Evolutionary conservation across 352 stramenopile genomes (phyloP).

Genomic region (Globisporangium paroecandrum): DNA sequence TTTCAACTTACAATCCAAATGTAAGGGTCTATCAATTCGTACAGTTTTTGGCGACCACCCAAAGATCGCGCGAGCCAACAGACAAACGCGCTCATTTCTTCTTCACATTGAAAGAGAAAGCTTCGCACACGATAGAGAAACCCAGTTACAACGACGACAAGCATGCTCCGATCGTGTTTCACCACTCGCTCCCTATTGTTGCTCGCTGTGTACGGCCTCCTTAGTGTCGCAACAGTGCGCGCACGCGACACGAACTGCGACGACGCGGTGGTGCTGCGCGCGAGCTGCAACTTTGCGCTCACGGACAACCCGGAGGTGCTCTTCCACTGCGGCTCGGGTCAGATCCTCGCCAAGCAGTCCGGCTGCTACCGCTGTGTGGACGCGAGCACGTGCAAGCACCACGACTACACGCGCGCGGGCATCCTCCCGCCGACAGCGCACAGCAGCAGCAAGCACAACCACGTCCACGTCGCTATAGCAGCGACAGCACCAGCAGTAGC

Average conservation of each 20-base stretch:
- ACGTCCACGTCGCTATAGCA: background rate
- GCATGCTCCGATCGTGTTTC: background rate
- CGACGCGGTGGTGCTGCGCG: conserved; percentile 18
- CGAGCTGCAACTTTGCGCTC: conserved; percentile 10
- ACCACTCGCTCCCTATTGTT: background rate
- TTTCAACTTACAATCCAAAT: background rate
- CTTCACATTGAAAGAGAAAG: background rate
- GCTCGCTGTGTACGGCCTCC: too few relatives aligned
- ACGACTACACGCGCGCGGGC: conserved; percentile 3
- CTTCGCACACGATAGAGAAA: background rate
- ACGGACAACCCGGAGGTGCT: conserved; percentile 16
- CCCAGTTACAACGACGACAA: background rate
- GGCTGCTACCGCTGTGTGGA: conserved; percentile 61
- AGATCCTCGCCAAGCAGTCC: conserved; percentile 36
- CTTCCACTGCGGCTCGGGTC: conserved; percentile 21
- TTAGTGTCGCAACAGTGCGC: background rate
- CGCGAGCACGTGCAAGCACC: conserved; percentile 20
- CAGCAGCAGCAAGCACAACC: conserved; percentile 1
- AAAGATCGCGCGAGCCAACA: background rate
- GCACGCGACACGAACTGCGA: conserved; percentile 33
- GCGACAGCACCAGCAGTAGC: background rate
- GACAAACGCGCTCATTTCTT: background rate
- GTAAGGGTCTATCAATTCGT: background rate
- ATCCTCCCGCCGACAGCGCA: background rate
- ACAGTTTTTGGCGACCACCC: background rate